Conservation (phyloP, 2,329 filamentous ascomycete genomes). For the Nothomitra cinnamomea region DNA sequence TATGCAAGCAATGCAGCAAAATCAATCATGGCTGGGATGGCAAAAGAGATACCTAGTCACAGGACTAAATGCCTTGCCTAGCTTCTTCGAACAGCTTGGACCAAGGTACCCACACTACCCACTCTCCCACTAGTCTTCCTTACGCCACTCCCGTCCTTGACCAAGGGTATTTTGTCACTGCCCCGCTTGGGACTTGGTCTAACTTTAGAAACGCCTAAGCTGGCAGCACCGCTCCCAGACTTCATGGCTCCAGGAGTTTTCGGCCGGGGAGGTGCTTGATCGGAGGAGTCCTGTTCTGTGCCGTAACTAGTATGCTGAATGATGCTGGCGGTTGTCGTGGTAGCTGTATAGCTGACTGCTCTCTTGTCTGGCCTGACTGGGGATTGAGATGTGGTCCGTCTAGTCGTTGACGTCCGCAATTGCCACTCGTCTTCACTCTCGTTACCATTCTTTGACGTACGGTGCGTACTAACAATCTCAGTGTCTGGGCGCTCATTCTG, state of each 20-base stretch:
- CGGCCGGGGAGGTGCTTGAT: neutral
- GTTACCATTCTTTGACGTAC: slow-evolving; percentile 37
- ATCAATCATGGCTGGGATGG: too few species aligned
- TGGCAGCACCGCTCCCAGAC: slow-evolving; percentile 1
- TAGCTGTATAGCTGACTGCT: slow-evolving; percentile 59
- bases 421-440: slow-evolving; percentile 76
- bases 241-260: neutral
- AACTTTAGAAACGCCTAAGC: neutral
- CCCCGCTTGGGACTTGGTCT: neutral
- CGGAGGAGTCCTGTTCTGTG: neutral
- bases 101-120: neutral
- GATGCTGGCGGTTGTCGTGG: slow-evolving; percentile 43
- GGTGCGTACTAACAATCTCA: slow-evolving; percentile 43
- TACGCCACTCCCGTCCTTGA: neutral
- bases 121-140: slow-evolving; percentile 1
- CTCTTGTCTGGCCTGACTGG: slow-evolving; percentile 45
- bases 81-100: too few species aligned
- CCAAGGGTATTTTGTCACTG: neutral
- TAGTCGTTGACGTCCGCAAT: slow-evolving; percentile 48
- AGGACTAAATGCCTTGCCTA: too few species aligned
- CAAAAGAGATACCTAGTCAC: too few species aligned
- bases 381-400: slow-evolving; percentile 46
- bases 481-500: slow-evolving; percentile 33
- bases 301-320: slow-evolving; percentile 7
- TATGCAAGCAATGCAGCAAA: too few species aligned